Evolutionary conservation across 345 rosid species (phyloP).

Genomic region (Firmiana major): DNA sequence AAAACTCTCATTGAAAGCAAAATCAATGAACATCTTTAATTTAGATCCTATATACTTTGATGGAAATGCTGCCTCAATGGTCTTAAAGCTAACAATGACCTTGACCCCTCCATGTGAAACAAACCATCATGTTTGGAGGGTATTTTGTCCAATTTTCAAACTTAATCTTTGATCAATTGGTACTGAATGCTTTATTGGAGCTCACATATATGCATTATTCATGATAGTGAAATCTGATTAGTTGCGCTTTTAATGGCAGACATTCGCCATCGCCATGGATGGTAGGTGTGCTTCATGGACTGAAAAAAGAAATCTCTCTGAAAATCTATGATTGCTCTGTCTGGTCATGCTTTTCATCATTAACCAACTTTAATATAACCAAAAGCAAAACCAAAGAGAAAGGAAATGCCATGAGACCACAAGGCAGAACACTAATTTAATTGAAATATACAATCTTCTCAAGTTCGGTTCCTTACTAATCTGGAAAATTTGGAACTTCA

Average conservation of each 20-base stretch:
- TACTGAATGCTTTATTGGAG: background rate
- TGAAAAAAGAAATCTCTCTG: constrained; percentile 3
- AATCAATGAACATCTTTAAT: background rate
- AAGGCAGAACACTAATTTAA: background rate
- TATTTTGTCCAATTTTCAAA: background rate
- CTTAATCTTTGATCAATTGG: background rate
- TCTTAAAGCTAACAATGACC: constrained; percentile 15
- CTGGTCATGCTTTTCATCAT: constrained; percentile 29
- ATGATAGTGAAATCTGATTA: constrained; percentile 23
- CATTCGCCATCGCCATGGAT: constrained; percentile 25
- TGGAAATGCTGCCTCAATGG: constrained; percentile 16
- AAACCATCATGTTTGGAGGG: background rate
- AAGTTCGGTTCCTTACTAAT: background rate
- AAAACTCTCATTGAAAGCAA: constrained; percentile 1
- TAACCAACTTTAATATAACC: constrained; percentile 20
- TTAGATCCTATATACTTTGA: background rate
- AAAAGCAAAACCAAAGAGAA: constrained; percentile 24
- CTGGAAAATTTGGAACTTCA: constrained; percentile 21
- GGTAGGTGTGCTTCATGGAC: constrained; percentile 30
- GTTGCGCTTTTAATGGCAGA: constrained; percentile 36
- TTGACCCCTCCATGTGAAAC: constrained; percentile 32
- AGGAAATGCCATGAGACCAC: background rate
- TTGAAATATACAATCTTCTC: background rate
- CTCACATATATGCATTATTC: constrained; percentile 11
- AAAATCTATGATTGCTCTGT: constrained; percentile 24